phyloP scores from a whole-genome alignment of 352 stramenopile species.

The Phytophthora capsici region DNA sequence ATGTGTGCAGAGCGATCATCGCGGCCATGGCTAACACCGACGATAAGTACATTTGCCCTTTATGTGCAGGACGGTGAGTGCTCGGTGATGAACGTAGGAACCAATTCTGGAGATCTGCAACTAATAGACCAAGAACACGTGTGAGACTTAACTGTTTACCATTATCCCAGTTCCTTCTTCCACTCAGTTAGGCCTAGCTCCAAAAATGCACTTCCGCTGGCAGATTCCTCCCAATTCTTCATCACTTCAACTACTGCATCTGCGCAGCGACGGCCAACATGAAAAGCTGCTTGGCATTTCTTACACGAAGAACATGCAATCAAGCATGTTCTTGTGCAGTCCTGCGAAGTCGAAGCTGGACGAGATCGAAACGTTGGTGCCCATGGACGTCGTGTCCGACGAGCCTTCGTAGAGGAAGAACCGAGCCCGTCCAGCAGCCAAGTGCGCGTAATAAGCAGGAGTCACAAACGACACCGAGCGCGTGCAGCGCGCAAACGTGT shows the following conservation, averaged over 20 bases:
- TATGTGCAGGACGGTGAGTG: conserved; percentile 70
- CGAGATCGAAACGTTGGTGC: conserved; percentile 19
- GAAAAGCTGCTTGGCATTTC: no score
- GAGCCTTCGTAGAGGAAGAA: conserved; percentile 78
- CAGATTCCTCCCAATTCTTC: no score
- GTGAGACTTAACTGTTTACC: no score
- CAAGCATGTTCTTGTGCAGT: conserved; percentile 26
- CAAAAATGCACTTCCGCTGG: no score
- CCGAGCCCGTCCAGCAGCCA: conserved; percentile 78
- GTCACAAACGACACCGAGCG: conserved; percentile 85
- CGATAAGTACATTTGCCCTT: conserved; percentile 88
- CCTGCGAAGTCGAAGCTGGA: conserved; percentile 23
- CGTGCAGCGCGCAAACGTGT: conserved; percentile 84
- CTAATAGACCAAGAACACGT: conserved; percentile 32
- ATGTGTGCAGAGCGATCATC: conserved; percentile 47
- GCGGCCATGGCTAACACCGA: conserved; percentile 67
- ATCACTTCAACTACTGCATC: no score
- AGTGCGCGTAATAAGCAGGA: conserved; percentile 85
- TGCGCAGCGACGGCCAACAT: neutral
- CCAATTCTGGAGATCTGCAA: conserved; percentile 14
- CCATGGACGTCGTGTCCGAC: conserved; percentile 26
- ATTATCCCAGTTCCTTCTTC: no score
- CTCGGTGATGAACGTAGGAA: conserved; percentile 3
- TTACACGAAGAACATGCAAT: conserved; percentile 30
- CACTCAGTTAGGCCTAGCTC: no score